Conservation (phyloP, 345 rosid species). For the Eutrema japonicum region DNA sequence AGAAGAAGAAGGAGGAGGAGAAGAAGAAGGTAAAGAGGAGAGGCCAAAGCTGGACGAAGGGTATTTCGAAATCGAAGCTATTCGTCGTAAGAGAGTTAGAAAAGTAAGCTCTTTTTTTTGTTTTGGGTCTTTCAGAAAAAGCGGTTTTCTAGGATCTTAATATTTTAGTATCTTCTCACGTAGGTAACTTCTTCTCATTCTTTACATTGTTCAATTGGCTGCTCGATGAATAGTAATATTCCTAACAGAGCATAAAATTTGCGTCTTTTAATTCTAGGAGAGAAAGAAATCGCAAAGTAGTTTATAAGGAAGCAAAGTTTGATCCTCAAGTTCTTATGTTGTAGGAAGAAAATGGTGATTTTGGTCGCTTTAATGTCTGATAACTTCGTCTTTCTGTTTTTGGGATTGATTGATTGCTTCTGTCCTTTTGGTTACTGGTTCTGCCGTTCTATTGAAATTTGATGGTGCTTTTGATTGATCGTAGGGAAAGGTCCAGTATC, state of each 20-base stretch:
- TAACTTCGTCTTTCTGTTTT: constrained; percentile 11
- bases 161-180: constrained; percentile 19
- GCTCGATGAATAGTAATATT: background rate
- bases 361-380: constrained; percentile 28
- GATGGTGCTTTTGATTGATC: constrained; percentile 32
- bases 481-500: constrained; percentile 93
- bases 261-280: constrained; percentile 1
- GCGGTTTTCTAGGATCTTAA: constrained; percentile 6
- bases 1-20: constrained; percentile 49
- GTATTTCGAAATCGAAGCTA: constrained; percentile 92
- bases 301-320: constrained; percentile 13
- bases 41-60: constrained; percentile 92
- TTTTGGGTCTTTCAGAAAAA: constrained; percentile 11
- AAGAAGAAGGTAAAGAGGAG: constrained; percentile 49
- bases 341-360: constrained; percentile 5
- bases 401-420: constrained; percentile 30
- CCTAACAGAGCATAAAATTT: background rate
- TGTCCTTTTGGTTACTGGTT: constrained; percentile 14
- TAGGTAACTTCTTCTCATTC: background rate
- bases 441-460: background rate
- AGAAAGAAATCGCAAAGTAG: constrained; percentile 3
- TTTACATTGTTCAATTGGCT: constrained; percentile 16
- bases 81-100: constrained; percentile 85
- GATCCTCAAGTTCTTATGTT: background rate
- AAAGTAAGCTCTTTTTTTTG: constrained; percentile 58